A percentile compares a stretch with the other conserved stretches of the same genome.
These are phyloP conservation scores for Diaporthe ilicicola DNA, from an alignment of 2,329 filamentous ascomycete species.

Conservation along the genomic window DNA sequence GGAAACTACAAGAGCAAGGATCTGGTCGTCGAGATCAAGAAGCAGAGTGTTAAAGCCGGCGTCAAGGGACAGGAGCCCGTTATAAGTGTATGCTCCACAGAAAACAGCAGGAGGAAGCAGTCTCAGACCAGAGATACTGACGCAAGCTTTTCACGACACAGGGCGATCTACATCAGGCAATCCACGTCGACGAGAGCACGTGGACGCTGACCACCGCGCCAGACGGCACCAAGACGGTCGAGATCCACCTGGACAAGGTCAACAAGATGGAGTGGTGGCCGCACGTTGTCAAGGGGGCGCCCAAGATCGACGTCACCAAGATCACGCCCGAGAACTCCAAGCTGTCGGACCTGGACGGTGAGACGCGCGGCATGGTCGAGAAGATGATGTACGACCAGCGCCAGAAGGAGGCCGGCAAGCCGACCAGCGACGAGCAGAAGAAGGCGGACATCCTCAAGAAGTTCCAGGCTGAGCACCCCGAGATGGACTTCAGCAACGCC, in stretches of 20 bases:
- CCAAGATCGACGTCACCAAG: conserved; percentile 93
- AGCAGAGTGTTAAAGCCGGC: conserved; percentile 77
- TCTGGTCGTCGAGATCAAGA: conserved; percentile 83
- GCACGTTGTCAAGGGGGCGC: conserved; percentile 86
- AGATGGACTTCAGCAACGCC: conserved; percentile 77
- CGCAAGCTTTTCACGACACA: conserved; percentile 47
- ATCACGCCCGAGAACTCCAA: conserved; percentile 94
- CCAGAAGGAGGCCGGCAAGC: conserved; percentile 91
- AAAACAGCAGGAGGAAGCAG: background rate
- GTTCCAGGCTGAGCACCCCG: conserved; percentile 83
- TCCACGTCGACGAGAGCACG: conserved; percentile 86
- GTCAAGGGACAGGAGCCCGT: conserved; percentile 90
- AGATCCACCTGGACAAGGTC: conserved; percentile 90
- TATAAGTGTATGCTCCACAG: conserved; percentile 69
- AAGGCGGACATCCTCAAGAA: conserved; percentile 92
- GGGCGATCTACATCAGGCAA: conserved; percentile 84
- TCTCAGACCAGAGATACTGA: background rate
- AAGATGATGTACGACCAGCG: conserved; percentile 99
- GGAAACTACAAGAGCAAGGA: conserved; percentile 86
- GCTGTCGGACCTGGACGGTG: conserved; percentile 90
- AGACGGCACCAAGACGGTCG: conserved; percentile 73
- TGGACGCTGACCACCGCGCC: conserved; percentile 85
- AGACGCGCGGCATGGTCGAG: conserved; percentile 97
- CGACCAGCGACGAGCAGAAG: conserved; percentile 93
- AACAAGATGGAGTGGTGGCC: conserved; percentile 99